phyloP scores from a whole-genome alignment of 179 eudicot species.

The Kewa caespitosa region DNA sequence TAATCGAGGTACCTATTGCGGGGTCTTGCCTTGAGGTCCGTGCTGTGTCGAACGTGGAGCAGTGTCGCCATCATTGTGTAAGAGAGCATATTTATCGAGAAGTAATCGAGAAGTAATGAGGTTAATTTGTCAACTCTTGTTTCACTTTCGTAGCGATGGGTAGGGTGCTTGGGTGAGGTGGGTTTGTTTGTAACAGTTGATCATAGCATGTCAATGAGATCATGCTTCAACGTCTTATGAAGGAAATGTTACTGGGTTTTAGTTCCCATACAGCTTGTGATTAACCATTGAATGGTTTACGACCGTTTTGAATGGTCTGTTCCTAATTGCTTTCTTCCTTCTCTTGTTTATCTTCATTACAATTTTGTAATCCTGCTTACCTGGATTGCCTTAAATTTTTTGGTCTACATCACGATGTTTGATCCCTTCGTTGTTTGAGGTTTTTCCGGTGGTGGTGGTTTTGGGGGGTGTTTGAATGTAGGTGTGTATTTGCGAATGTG shows the following conservation, averaged over 20 bases:
- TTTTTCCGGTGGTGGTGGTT: too few relatives aligned
- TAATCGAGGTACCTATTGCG: neutral
- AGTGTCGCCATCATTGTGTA: constrained; percentile 1
- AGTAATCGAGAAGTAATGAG: constrained; percentile 12
- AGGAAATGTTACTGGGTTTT: constrained; percentile 15
- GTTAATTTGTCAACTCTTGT: constrained; percentile 8
- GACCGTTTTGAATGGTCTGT: too few relatives aligned
- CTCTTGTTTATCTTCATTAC: too few relatives aligned
- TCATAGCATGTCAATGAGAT: neutral
- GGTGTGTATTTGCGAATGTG: too few relatives aligned
- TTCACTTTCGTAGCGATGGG: neutral
- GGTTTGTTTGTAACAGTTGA: constrained; percentile 11
- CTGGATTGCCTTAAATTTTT: too few relatives aligned
- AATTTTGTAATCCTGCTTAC: too few relatives aligned
- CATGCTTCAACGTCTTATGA: constrained; percentile 3
- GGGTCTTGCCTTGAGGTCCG: constrained; percentile 9
- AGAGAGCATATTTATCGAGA: constrained; percentile 8
- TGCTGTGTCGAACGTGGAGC: constrained; percentile 3
- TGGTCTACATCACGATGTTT: too few relatives aligned
- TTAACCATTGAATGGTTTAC: constrained; percentile 13
- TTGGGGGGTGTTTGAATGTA: too few relatives aligned
- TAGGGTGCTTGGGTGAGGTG: neutral
- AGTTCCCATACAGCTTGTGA: constrained; percentile 19
- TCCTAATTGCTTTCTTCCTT: too few relatives aligned
- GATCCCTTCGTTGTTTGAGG: too few relatives aligned